phyloP scores from a whole-genome alignment of 345 rosid genomes.

The Chamaenerion angustifolium region DNA sequence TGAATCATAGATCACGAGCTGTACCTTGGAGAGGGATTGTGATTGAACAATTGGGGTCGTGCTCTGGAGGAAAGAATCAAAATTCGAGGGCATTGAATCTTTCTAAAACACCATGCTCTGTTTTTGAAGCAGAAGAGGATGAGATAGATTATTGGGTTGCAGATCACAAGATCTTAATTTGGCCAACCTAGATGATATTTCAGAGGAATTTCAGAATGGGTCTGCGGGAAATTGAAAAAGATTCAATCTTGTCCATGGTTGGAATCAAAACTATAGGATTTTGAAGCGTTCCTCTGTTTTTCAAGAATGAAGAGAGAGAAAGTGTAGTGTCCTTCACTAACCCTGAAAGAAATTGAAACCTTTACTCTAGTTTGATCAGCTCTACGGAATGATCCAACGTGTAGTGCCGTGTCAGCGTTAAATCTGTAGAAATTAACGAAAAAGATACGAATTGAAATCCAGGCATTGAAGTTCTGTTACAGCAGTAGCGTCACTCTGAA shows the following conservation, averaged over 20 bases:
- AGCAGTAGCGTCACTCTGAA: not conserved
- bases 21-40: constrained; percentile 74
- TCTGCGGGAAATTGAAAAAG: constrained; percentile 8
- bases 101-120: constrained; percentile 41
- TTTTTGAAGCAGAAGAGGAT: not conserved
- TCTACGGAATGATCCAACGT: constrained; percentile 15
- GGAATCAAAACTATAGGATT: constrained; percentile 38
- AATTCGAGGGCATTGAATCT: constrained; percentile 66
- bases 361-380: constrained; percentile 21
- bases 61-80: constrained; percentile 65
- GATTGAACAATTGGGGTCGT: constrained; percentile 73
- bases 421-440: constrained; percentile 16
- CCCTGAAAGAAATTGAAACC: constrained; percentile 36
- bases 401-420: constrained; percentile 13
- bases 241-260: constrained; percentile 44
- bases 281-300: constrained; percentile 9
- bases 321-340: not conserved
- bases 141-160: constrained; percentile 15
- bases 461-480: not conserved
- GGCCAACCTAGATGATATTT: not conserved
- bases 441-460: not conserved
- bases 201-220: constrained; percentile 11
- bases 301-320: not conserved
- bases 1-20: constrained; percentile 4
- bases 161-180: too few species aligned